Base-by-base conservation (phyloP, 768 basidiomycete species). In the Chalciporus pseudorubinellus region DNA sequence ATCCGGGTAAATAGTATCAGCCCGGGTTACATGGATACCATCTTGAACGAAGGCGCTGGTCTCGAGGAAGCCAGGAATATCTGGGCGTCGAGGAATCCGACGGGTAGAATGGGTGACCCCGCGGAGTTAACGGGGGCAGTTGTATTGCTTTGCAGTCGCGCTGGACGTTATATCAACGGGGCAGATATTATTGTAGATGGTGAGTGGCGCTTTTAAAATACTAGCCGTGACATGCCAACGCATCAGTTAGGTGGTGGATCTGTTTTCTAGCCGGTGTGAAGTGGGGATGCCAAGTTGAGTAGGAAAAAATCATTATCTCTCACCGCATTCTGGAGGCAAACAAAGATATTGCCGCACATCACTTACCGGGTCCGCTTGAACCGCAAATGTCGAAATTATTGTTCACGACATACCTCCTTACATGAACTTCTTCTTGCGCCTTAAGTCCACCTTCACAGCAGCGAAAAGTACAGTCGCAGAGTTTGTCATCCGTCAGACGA, bases 11-110 rank as follows among this genome's bases (percentile, higher is more conserved):
- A 76, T 50, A 72, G 70, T 36, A 68, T 78, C 22, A 72, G 70
- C 39, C 73, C 75, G 11, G 76, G 75, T 13, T 76, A 73, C 51
- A 74, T 74, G 69, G 70, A 75, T 43, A 76, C 77, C 5, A 62
- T 70, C 40, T 60, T 76, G 59, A 77, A 75, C 36, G 62, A 67
- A 39, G 70, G 70, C 9, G 61, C 64, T 0, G 65, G 65, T 1
- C 57, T 74, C 12, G 70, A 60, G 13, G 59, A 63, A 10, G 67
- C 63, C n/a, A 62, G 69, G 42, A 55, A 55, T 10, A 63, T 70
- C n/a, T 77, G 73, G 75, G 52, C 61, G 3, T 67, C 65, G 26
- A 64, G 71, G 44, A 77, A 67, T 51, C 74, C 73, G 11, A 69
- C 75, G 69, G 75, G 75, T 1, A 64, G 76, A 42, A 74, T 77